These are phyloP conservation scores for Pouteria campechiana DNA, from an alignment of 179 eudicot genomes.

Conservation along the genomic window DNA sequence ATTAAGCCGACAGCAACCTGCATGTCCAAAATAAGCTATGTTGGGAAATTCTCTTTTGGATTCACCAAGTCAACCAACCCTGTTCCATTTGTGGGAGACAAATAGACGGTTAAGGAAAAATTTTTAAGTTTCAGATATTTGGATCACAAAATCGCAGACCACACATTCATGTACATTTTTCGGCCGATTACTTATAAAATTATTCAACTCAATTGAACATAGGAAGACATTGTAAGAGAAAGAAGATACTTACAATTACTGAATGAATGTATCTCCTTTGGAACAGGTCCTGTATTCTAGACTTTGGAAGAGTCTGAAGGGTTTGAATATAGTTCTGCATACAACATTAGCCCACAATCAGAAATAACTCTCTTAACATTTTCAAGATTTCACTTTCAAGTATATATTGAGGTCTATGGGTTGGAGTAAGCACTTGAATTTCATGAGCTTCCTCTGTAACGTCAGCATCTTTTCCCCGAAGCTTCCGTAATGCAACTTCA, in stretches of 20 bases:
- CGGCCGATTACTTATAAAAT: neutral
- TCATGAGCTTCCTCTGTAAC: slow-evolving; percentile 42
- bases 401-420: neutral
- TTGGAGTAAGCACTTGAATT: slow-evolving; percentile 33
- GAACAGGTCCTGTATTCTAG: slow-evolving; percentile 39
- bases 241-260: slow-evolving; percentile 47
- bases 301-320: slow-evolving; percentile 47
- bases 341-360: neutral
- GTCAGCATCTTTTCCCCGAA: slow-evolving; percentile 51
- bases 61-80: too few species aligned
- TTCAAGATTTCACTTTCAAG: neutral
- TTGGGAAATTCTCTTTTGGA: neutral
- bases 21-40: neutral
- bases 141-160: too few species aligned
- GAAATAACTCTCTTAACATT: too few species aligned
- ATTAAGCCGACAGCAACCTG: slow-evolving; percentile 78
- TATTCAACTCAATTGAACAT: neutral
- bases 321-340: slow-evolving; percentile 29
- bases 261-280: slow-evolving; percentile 45
- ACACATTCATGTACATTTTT: too few species aligned
- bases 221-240: neutral
- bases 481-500: slow-evolving; percentile 26
- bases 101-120: too few species aligned
- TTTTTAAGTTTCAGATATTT: too few species aligned
- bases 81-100: too few species aligned